Evolutionary conservation across 75 land plant genomes (phyloP).

Genomic region (Pinus taeda): DNA sequence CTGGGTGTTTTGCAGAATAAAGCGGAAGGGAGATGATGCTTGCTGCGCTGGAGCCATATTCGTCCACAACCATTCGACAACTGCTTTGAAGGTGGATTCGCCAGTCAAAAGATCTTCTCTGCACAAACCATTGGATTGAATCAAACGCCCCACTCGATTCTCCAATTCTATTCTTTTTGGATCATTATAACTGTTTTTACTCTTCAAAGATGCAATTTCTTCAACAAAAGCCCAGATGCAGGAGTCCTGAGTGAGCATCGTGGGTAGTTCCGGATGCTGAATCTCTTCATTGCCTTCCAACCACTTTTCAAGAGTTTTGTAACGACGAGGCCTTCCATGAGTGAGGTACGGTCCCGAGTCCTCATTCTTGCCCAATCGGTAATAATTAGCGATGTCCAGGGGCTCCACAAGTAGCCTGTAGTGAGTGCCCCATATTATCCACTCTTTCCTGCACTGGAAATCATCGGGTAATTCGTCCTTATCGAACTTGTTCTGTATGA

Average conservation of each 20-base stretch:
- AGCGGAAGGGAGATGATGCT: too few relatives aligned
- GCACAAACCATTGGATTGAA: too few relatives aligned
- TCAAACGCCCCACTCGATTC: too few relatives aligned
- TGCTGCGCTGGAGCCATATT: too few relatives aligned
- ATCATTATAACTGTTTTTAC: too few relatives aligned
- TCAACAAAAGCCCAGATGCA: conserved; percentile 70
- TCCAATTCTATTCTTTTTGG: too few relatives aligned
- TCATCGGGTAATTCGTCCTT: conserved; percentile 49
- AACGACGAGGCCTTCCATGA: conserved; percentile 52
- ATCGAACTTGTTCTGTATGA: conserved; percentile 44
- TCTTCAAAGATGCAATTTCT: conserved; percentile 6
- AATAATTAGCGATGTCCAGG: conserved; percentile 73
- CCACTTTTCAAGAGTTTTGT: conserved; percentile 50
- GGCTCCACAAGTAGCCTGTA: conserved; percentile 68
- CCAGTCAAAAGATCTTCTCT: too few relatives aligned
- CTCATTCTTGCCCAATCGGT: conserved; percentile 44
- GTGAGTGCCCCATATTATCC: conserved; percentile 44
- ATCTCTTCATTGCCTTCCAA: conserved; percentile 17
- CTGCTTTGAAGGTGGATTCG: too few relatives aligned
- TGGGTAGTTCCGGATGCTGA: too few relatives aligned
- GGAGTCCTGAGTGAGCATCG: conserved; percentile 41
- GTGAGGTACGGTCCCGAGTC: conserved; percentile 59
- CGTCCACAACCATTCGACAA: too few relatives aligned
- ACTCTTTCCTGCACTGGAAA: conserved; percentile 45
- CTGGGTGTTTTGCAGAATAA: too few relatives aligned